Evolutionary conservation across 257 asterid genomes (phyloP).

Genomic region (Solanum tarijense): DNA sequence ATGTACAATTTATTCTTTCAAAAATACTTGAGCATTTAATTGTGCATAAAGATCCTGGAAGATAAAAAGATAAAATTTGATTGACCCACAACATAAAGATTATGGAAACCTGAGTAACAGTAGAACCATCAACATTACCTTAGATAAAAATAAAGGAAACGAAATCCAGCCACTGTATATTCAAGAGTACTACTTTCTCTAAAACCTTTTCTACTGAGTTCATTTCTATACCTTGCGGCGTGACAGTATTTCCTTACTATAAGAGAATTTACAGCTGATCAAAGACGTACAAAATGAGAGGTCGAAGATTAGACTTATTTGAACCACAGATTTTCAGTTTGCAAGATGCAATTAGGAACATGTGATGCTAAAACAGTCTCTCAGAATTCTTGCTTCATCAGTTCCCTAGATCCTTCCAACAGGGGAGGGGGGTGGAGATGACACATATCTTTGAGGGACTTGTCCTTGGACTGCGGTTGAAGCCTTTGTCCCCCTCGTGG

Average conservation of each 20-base stretch:
- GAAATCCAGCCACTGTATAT: neutral
- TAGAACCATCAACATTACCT: neutral
- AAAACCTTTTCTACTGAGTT: neutral
- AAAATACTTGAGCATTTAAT: too few relatives aligned
- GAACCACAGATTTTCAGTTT: neutral
- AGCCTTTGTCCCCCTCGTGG: slow-evolving; percentile 5
- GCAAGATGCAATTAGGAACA: neutral
- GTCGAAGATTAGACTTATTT: neutral
- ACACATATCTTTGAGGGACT: slow-evolving; percentile 40
- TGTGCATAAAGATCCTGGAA: neutral
- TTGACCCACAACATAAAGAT: neutral
- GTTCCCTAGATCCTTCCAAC: slow-evolving; percentile 62
- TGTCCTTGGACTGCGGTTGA: slow-evolving; percentile 21
- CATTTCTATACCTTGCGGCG: neutral
- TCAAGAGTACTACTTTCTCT: neutral
- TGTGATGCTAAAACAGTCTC: neutral
- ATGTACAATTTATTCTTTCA: neutral
- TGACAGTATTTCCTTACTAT: neutral
- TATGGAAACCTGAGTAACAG: neutral
- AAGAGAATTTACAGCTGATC: slow-evolving; percentile 1
- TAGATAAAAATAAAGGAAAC: neutral
- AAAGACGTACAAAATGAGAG: neutral
- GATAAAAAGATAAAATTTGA: neutral
- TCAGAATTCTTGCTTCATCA: neutral
- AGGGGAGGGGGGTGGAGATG: slow-evolving; percentile 82